These are phyloP conservation scores for Ehretia macrophylla DNA, from an alignment of 257 asterid genomes.

Conservation along the genomic window DNA sequence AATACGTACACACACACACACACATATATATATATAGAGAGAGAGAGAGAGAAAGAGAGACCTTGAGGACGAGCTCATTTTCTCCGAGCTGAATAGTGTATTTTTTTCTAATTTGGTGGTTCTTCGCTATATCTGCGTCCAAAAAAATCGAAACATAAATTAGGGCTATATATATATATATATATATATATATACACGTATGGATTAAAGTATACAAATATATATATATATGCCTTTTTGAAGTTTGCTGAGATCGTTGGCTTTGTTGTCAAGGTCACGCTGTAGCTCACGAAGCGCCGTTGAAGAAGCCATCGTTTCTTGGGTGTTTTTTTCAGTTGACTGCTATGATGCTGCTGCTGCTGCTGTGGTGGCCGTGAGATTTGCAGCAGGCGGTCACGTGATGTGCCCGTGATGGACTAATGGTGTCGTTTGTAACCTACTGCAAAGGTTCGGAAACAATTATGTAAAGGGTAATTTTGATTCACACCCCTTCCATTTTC, in stretches of 20 bases:
- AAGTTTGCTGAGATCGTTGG: slow-evolving; percentile 70
- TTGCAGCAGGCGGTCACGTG: too few relatives aligned
- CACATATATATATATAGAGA: not conserved
- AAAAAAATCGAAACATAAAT: not conserved
- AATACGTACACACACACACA: not conserved
- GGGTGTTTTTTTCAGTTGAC: too few relatives aligned
- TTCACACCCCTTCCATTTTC: too few relatives aligned
- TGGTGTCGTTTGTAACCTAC: too few relatives aligned
- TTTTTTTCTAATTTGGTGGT: slow-evolving; percentile 87
- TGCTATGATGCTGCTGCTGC: too few relatives aligned
- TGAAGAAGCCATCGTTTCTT: slow-evolving; percentile 29
- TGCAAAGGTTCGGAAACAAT: too few relatives aligned
- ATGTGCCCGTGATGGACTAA: too few relatives aligned
- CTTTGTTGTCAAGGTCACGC: slow-evolving; percentile 85
- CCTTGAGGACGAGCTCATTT: slow-evolving; percentile 94
- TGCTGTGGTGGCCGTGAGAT: too few relatives aligned
- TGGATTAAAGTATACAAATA: not conserved
- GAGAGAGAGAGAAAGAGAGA: slow-evolving; percentile 5
- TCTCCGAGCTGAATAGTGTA: slow-evolving; percentile 94
- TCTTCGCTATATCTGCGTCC: slow-evolving; percentile 65
- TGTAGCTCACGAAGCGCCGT: slow-evolving; percentile 58
- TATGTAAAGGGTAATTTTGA: too few relatives aligned
- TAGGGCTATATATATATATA: not conserved
- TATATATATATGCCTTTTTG: slow-evolving; percentile 53
- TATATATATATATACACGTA: not conserved